Evolutionary conservation across 306 rosid species (phyloP).

Genomic region (Geum urbanum): DNA sequence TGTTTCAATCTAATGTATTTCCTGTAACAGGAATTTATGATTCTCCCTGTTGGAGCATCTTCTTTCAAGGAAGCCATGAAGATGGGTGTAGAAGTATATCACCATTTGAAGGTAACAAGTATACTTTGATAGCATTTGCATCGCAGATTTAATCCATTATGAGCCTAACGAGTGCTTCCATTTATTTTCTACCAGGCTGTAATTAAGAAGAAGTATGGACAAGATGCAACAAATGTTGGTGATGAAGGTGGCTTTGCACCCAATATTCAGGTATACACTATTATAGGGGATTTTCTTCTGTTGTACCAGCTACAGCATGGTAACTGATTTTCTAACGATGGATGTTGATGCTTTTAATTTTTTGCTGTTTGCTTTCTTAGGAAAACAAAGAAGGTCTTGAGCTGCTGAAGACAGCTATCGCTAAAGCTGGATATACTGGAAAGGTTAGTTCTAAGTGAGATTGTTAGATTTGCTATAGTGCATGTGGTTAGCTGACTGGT

Average conservation of each 20-base stretch:
- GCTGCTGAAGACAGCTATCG: slow-evolving; percentile 66
- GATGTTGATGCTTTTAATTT: neutral
- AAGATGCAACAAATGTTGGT: slow-evolving; percentile 82
- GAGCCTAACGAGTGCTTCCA: neutral
- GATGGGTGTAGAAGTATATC: slow-evolving; percentile 88
- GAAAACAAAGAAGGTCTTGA: slow-evolving; percentile 90
- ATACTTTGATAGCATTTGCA: neutral
- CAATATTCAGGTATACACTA: slow-evolving; percentile 53
- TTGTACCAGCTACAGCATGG: neutral
- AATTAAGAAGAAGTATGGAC: slow-evolving; percentile 83
- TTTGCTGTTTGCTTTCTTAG: slow-evolving; percentile 28
- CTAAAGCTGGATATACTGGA: slow-evolving; percentile 76
- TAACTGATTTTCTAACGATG: neutral
- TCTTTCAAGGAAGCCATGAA: slow-evolving; percentile 85
- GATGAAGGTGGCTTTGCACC: slow-evolving; percentile 91
- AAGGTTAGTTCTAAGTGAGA: slow-evolving; percentile 36
- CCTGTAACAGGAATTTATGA: slow-evolving; percentile 64
- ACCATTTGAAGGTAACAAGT: slow-evolving; percentile 56
- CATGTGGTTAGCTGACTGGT: neutral
- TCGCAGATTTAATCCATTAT: neutral
- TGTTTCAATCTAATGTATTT: neutral
- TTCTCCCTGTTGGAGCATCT: slow-evolving; percentile 79
- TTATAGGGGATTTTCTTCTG: neutral
- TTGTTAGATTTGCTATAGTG: neutral
- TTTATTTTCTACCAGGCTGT: slow-evolving; percentile 46